Base-by-base conservation (phyloP, 768 basidiomycete species). In the Steccherinum ochraceum region DNA sequence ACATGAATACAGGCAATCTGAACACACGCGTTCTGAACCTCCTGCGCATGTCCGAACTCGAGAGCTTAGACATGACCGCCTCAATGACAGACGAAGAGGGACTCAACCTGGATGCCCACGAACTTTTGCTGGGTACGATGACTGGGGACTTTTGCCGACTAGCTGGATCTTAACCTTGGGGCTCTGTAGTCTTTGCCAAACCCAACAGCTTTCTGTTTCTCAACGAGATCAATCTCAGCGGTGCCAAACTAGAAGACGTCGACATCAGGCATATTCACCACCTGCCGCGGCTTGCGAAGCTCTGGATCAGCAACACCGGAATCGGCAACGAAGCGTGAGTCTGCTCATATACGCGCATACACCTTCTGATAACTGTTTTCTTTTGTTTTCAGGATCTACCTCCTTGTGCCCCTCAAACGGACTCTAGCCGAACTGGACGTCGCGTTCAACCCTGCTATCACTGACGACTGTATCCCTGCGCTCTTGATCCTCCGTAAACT, bases 271-370 rank as follows among this genome's bases (percentile, higher is more conserved):
- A 77, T 50, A 72, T 84, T 19, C 77, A 79, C 49, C 76, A 75
- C 52, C 72, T 84, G 13, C 80, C 77, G 3, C 71, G 67, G 43
- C 71, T 84, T 11, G 61, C 70, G 3, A 67, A 61, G 12, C 67
- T 85, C 25, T 60, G 69, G 35, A 64, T 84, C 19, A 72, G 75
- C 57, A 70, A 75, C 51, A 81, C 81, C 7, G 72, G 73, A 11
- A 77, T 84, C 26, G 72, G 77, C 35, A 80, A 84, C 56, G 82
- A 84, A 72, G 78, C 75, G 84, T 83, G 52, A 45, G 77, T 59
- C 7, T 52, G 13, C 5, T 18, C 25, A 20, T 30, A 46, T 11
- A 44, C 13, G 25, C 20, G n/a, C n/a, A n/a, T n/a, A n/a, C n/a
- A n/a, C n/a, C n/a, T n/a, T n/a, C n/a, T n/a, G n/a, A n/a, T n/a